These are phyloP conservation scores for Handroanthus guayacan DNA, from an alignment of 257 asterid genomes.

Conservation along the genomic window DNA sequence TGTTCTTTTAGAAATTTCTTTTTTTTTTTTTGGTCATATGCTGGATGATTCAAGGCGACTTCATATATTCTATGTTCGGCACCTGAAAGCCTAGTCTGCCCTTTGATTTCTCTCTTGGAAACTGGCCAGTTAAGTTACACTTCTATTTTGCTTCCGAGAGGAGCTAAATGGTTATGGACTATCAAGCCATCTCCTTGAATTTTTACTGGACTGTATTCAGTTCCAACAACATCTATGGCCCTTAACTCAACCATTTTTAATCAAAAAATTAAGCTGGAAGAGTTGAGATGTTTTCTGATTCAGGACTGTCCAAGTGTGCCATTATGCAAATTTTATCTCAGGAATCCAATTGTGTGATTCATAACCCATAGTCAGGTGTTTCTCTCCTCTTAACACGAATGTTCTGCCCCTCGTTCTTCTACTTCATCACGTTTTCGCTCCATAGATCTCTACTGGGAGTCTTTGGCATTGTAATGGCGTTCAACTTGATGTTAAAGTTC, in stretches of 20 bases:
- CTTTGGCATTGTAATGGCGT: neutral
- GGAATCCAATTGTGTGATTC: neutral
- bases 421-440: neutral
- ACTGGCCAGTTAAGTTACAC: neutral
- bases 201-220: neutral
- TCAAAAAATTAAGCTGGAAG: neutral
- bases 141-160: neutral
- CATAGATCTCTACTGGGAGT: neutral
- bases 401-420: neutral
- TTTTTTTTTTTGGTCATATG: neutral
- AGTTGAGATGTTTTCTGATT: neutral
- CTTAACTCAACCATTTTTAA: neutral
- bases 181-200: neutral
- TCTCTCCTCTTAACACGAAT: neutral
- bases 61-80: neutral
- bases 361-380: neutral
- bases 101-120: conserved; percentile 11
- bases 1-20: conserved; percentile 2
- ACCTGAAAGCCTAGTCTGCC: conserved; percentile 4
- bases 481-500: neutral
- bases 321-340: neutral
- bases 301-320: neutral
- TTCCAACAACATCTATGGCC: neutral
- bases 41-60: neutral
- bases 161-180: conserved; percentile 21